phyloP scores from a whole-genome alignment of 2,329 filamentous ascomycete species.

The Aspergillus pseudoviridinutans region DNA sequence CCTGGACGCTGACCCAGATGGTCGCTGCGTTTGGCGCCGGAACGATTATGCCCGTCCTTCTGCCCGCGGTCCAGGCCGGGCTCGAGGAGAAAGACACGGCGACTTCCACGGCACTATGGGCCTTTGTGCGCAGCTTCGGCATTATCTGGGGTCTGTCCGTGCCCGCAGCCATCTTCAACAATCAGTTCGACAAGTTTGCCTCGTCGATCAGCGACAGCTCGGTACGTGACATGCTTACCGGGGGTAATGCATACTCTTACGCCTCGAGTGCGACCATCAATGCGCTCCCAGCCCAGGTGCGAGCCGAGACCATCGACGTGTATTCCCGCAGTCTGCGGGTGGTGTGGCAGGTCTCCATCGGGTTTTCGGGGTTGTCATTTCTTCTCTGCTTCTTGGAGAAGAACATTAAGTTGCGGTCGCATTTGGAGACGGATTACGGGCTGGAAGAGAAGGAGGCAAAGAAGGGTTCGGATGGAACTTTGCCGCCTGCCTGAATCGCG shows the following conservation, averaged over 20 bases:
- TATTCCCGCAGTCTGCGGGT: constrained; percentile 32
- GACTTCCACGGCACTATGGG: background rate
- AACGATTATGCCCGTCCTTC: constrained; percentile 38
- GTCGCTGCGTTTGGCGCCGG: constrained; percentile 42
- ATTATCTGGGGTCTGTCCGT: constrained; percentile 4
- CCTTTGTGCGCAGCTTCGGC: constrained; percentile 2
- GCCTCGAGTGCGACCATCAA: background rate
- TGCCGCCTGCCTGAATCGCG: too few relatives aligned
- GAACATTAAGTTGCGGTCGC: constrained; percentile 35
- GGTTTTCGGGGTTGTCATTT: constrained; percentile 30
- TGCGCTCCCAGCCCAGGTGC: background rate
- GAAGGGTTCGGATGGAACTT: too few relatives aligned
- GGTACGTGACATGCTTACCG: background rate
- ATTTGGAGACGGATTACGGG: constrained; percentile 40
- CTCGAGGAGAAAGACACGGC: background rate
- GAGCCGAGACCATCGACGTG: constrained; percentile 8
- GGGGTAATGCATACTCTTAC: background rate
- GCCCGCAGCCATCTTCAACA: constrained; percentile 3
- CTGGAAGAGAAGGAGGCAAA: constrained; percentile 25
- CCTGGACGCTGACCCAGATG: constrained; percentile 45
- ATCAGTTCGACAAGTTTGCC: background rate
- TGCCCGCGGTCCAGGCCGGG: constrained; percentile 44
- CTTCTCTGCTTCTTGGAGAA: constrained; percentile 32
- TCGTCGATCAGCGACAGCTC: background rate
- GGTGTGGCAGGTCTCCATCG: constrained; percentile 36